Base-by-base conservation (phyloP, 2,329 filamentous ascomycete species). In the Penicillium sp. region DNA sequence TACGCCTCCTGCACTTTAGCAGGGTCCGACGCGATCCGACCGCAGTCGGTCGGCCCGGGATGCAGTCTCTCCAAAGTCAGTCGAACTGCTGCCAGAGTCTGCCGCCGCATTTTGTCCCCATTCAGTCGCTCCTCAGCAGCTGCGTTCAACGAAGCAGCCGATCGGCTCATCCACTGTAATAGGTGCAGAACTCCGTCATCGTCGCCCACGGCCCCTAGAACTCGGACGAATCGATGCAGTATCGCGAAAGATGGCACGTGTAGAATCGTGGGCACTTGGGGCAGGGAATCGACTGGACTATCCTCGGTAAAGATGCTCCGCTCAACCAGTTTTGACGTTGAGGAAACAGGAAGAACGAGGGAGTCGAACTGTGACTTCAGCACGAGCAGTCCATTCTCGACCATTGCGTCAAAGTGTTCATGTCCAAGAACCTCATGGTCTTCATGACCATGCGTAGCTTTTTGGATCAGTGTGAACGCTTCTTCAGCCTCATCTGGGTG, bases 201-300 rank as follows among this genome's bases (percentile, higher is more conserved):
- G 57, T 82, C 80, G 58, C 72, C 71, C 6, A 73, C 72, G 4
- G 73, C 63, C 11, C 79, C 80, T 13, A 82, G 69, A 33, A 75
- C 74, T 45, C 79, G 72, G 48, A 80, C 72, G 59, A 79, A 79
- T 5, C 70, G 70, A 68, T 82, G 80, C 13, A 82, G 70, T 13
- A 70, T 66, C 38, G 76, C 73, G 55, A 77, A 77, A 1, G 68
- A 67, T 6, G 79, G 79, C 2, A 75, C 71, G 38, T 75, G 71
- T 33, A 77, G 66, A 54, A 77, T 63, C 35, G 65, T 49, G 37
- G 76, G 75, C 38, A 78, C 53, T 52, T 56, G 57, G 45, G 69
- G 61, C 33, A 66, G 63, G 5, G 65, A 54, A 11, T 64, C 58
- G 7, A 61, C 58, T 14, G 38, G 25, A 35, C 35, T 33, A 16